Evolutionary conservation across 129 eudicot genomes (phyloP), one percentile per base, ranked within the genome.

Genomic region (Flaveria bidentis): DNA sequence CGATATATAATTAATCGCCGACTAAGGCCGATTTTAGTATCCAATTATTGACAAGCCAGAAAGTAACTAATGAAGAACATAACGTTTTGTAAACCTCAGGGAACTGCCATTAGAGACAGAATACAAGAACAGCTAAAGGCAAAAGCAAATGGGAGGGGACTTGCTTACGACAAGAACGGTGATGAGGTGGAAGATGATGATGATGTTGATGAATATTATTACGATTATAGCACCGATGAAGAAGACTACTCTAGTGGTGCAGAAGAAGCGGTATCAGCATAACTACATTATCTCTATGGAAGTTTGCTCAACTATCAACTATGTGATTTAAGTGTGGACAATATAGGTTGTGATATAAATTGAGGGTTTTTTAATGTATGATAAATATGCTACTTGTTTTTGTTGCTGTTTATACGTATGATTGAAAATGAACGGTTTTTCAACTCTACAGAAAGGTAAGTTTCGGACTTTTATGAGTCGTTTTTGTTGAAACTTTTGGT

Each of bases 21-120:
- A 23, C 26, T 23, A 23, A 1, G 26, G 26, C 26, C 1, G 1
- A 23, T 23, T 0, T 23, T 23, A 23, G 26, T 23, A 23, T 23
- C 26, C 26, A 23, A 52, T 52, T n/a, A 52, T n/a, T 6, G 58
- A 52, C 18, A 55, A 55, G 58, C 26, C 26, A 55, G 62, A 17
- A 55, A 18, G 28, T 18, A 55, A 17, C 62, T 23, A 51, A 13
- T 2, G 17, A 72, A 36, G n/a, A 72, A 52, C 51, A 36, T n/a
- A 45, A 18, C 15, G 15, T 22, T 3, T 44, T 23, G 69, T 23
- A 67, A 14, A 56, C 22, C 39, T 61, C 87, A 92, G 98, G 98
- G 98, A 58, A 92, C 96, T 6, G 98, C 93, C 53, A 92, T 92
- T 47, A 89, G 96, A 64, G 94, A 90, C 76, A 73, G 96, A 58